Evolutionary conservation across 2,329 filamentous ascomycete species (phyloP).

Genomic region (Hypoxylon sp.): DNA sequence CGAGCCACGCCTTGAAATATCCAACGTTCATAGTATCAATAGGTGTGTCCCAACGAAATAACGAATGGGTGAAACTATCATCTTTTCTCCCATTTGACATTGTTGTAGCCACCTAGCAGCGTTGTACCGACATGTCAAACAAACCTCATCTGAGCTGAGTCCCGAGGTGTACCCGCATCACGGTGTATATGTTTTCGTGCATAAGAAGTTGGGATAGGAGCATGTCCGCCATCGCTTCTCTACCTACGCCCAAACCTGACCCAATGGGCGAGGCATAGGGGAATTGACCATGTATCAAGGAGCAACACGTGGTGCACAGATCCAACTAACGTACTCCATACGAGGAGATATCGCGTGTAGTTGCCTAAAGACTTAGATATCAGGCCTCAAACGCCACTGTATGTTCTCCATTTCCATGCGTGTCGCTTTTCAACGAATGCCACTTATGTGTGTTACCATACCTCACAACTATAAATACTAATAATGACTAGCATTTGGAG

Average conservation of each 20-base stretch:
- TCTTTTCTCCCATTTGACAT: neutral
- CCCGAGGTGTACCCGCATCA: slow-evolving; percentile 13
- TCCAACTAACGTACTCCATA: slow-evolving; percentile 10
- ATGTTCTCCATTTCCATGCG: slow-evolving; percentile 27
- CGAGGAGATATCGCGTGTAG: slow-evolving; percentile 2
- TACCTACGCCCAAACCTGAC: slow-evolving; percentile 3
- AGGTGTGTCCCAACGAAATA: slow-evolving; percentile 8
- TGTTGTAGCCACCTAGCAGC: slow-evolving; percentile 11
- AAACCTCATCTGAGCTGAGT: neutral
- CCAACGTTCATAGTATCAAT: slow-evolving; percentile 17
- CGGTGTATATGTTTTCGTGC: neutral
- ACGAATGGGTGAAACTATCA: slow-evolving; percentile 13
- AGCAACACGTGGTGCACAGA: slow-evolving; percentile 23
- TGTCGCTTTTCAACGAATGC: slow-evolving; percentile 26
- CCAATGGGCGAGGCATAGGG: slow-evolving; percentile 12
- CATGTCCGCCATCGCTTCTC: slow-evolving; percentile 18
- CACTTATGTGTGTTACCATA: slow-evolving; percentile 16
- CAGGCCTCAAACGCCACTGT: slow-evolving; percentile 23
- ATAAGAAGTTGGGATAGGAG: slow-evolving; percentile 10
- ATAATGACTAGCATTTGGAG: neutral
- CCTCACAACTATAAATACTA: slow-evolving; percentile 12
- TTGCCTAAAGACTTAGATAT: slow-evolving; percentile 25
- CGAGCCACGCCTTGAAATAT: slow-evolving; percentile 33
- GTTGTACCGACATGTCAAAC: slow-evolving; percentile 22
- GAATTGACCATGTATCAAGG: slow-evolving; percentile 9